These are phyloP conservation scores for Narthecium ossifragum DNA, from an alignment of 106 monocot genomes.

Conservation along the genomic window DNA sequence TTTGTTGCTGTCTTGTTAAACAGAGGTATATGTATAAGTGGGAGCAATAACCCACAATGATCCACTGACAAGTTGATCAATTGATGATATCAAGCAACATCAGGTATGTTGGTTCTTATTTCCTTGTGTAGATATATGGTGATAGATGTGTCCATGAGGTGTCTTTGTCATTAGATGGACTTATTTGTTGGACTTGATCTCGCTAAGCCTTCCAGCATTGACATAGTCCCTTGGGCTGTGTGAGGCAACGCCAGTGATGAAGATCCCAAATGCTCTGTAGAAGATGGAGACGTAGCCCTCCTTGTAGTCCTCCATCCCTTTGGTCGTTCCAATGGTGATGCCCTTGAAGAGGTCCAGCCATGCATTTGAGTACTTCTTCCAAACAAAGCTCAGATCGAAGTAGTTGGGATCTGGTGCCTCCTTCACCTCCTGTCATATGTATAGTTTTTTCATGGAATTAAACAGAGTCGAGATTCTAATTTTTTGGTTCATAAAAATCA, in stretches of 20 bases:
- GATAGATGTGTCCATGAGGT: no score
- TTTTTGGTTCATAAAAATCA: background rate
- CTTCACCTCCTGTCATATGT: slow-evolving; percentile 18
- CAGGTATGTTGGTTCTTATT: no score
- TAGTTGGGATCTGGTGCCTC: slow-evolving; percentile 32
- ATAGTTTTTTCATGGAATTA: no score
- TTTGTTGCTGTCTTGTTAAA: no score
- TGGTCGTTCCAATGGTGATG: slow-evolving; percentile 4
- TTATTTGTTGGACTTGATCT: background rate
- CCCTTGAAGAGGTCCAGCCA: slow-evolving; percentile 20
- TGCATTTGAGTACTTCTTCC: slow-evolving; percentile 10
- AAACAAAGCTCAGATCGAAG: slow-evolving; percentile 1
- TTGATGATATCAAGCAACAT: no score
- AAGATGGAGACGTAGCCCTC: slow-evolving; percentile 20
- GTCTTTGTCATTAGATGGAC: no score
- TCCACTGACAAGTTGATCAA: no score
- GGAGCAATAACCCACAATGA: no score
- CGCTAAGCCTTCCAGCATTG: slow-evolving; percentile 15
- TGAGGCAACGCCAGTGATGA: slow-evolving; percentile 23
- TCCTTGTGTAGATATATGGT: no score
- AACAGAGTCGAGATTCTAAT: background rate
- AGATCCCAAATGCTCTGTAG: slow-evolving; percentile 13
- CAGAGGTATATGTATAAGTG: no score
- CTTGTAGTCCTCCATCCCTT: slow-evolving; percentile 11
- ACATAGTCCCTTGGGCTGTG: slow-evolving; percentile 46